These are phyloP conservation scores for Phytophthora citricola DNA, from an alignment of 352 stramenopile species.

Conservation along the genomic window DNA sequence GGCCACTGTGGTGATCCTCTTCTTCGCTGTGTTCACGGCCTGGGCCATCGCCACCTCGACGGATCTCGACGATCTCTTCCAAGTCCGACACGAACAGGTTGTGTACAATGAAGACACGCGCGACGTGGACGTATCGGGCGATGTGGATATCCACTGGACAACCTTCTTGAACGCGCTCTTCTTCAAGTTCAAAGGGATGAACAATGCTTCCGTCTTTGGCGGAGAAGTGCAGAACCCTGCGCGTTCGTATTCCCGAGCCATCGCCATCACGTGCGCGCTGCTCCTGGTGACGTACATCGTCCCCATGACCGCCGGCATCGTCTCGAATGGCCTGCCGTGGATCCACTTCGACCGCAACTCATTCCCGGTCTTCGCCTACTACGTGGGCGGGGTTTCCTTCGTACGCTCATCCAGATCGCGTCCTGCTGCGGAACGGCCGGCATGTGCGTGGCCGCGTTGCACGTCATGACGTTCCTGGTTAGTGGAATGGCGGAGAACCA, in stretches of 20 bases:
- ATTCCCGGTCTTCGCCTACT: slow-evolving; percentile 84
- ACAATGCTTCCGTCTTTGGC: slow-evolving; percentile 91
- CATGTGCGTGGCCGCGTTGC: slow-evolving; percentile 92
- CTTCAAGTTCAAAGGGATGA: slow-evolving; percentile 96
- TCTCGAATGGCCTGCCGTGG: slow-evolving; percentile 62
- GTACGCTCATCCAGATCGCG: slow-evolving; percentile 80
- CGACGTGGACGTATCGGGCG: slow-evolving; percentile 34
- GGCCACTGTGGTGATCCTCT: slow-evolving; percentile 40
- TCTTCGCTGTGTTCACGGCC: slow-evolving; percentile 52
- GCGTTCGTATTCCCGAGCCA: slow-evolving; percentile 84
- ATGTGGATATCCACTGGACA: slow-evolving; percentile 73
- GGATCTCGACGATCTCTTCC: slow-evolving; percentile 49
- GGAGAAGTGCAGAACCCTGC: slow-evolving; percentile 90
- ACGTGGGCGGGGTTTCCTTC: slow-evolving; percentile 87
- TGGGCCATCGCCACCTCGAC: slow-evolving; percentile 41
- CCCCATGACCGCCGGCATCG: slow-evolving; percentile 86
- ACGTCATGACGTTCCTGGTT: slow-evolving; percentile 89
- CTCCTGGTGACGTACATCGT: slow-evolving; percentile 88
- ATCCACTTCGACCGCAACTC: slow-evolving; percentile 84
- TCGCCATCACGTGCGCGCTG: slow-evolving; percentile 80
- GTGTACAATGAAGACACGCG: slow-evolving; percentile 21
- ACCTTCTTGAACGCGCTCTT: slow-evolving; percentile 94
- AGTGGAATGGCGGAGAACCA: slow-evolving; percentile 79
- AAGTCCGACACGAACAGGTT: slow-evolving; percentile 44
- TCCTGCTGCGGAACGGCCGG: slow-evolving; percentile 83